Evolutionary conservation across 2,329 filamentous ascomycete genomes (phyloP), one percentile per base, ranked within the genome.

Genomic region (Paraconiothyrium sp.): DNA sequence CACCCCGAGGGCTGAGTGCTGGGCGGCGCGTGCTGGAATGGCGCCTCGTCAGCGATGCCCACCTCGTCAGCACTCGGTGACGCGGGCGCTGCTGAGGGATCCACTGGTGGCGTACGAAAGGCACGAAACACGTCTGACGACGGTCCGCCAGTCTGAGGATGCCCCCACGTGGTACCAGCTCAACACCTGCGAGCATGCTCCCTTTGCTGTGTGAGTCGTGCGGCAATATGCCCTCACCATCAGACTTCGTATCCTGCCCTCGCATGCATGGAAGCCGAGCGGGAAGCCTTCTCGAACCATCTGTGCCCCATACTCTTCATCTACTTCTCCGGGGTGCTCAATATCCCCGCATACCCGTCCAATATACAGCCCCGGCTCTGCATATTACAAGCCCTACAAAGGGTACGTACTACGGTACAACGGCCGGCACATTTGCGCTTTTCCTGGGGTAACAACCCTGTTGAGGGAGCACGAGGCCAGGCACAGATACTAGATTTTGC

Each of bases 261-360:
- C 48, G 30, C 43, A 48, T 47, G 63, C 67, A 61, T 61, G 60
- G 54, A 48, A 48, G 43, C 58, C 64, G 63, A 68, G 70, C 72
- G 73, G 65, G 70, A 75, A 72, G 62, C 60, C 70, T 75, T 70
- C 68, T 62, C 60, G 68, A 70, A 68, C 55, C 48, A 50, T 65
- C 72, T 71, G 63, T 65, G 72, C 70, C 72, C 69, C 75, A 72
- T 73, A 69, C 37, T 68, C 48, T 66, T 72, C 63, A 76, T 77
- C 65, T 76, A 76, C 68, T 68, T 66, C 66, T 52, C 70, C 70
- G 63, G 61, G 55, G 65, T 63, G 57, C 37, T 64, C 51, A 68
- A 72, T 72, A 65, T 69, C 73, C 73, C 73, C 73, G 70, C 73
- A 73, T 71, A 61, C 49, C 60, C 54, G 34, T 59, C 65, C 66